Conservation (phyloP, 495 filamentous ascomycete species). For the Podospora bellae-mahoneyi region DNA sequence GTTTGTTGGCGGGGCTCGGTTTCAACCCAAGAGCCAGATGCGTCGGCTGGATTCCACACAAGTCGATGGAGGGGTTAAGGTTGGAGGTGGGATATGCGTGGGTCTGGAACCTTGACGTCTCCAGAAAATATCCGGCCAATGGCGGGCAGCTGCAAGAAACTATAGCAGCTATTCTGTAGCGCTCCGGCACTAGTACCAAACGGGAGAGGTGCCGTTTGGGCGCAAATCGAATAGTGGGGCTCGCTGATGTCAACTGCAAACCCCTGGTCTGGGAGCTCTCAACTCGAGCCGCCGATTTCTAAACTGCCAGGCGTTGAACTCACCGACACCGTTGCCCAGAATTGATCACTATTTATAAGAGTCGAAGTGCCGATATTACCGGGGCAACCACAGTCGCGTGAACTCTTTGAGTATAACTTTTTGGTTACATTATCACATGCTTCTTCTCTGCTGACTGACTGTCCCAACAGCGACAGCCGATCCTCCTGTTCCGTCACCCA, state of each 20-base stretch:
- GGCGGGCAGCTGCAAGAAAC: not conserved
- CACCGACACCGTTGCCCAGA: not conserved
- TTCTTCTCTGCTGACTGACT: not conserved
- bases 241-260: slow-evolving; percentile 10
- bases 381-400: not conserved
- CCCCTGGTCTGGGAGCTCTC: slow-evolving; percentile 2
- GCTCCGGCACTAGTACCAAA: not conserved
- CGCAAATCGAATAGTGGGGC: not conserved
- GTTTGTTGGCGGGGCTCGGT: slow-evolving; percentile 4
- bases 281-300: too few species aligned
- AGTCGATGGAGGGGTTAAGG: slow-evolving; percentile 24
- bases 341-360: not conserved
- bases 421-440: not conserved
- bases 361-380: not conserved
- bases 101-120: slow-evolving; percentile 2
- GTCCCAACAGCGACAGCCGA: not conserved
- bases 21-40: slow-evolving; percentile 6
- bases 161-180: not conserved
- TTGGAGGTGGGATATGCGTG: slow-evolving; percentile 6
- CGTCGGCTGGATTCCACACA: slow-evolving; percentile 22
- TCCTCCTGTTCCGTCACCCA: not conserved
- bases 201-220: not conserved
- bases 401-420: not conserved
- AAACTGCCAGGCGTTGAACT: not conserved
- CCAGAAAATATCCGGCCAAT: not conserved